These are phyloP conservation scores for Lodderomyces beijingensis DNA, from an alignment of 1,139 yeast genomes.

Conservation along the genomic window DNA sequence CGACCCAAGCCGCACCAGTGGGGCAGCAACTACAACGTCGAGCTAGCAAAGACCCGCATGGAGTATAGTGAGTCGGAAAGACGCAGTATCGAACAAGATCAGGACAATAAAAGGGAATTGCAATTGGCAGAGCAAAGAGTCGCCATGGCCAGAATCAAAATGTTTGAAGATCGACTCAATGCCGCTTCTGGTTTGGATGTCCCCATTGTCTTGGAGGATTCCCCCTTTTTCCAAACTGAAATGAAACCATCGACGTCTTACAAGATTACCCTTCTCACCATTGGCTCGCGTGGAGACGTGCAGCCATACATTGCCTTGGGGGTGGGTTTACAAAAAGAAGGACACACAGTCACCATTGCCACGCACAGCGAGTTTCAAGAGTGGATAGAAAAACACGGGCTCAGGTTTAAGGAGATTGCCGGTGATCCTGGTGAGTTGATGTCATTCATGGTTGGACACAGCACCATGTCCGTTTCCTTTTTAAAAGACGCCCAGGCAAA, in stretches of 20 bases:
- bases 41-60: conserved; percentile 15
- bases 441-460: conserved; percentile 90
- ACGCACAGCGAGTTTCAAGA: conserved; percentile 77
- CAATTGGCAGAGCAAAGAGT: conserved; percentile 23
- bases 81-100: conserved; percentile 3
- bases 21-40: conserved; percentile 22
- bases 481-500: conserved; percentile 76
- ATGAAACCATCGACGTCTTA: conserved; percentile 50
- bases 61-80: conserved; percentile 12
- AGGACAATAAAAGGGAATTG: conserved; percentile 4
- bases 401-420: conserved; percentile 71
- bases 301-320: conserved; percentile 94
- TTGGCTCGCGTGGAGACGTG: conserved; percentile 94
- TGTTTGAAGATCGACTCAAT: conserved; percentile 60
- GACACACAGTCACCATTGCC: conserved; percentile 79
- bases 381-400: conserved; percentile 67
- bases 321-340: conserved; percentile 70
- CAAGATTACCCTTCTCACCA: conserved; percentile 71
- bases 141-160: conserved; percentile 50
- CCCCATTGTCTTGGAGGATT: conserved; percentile 64
- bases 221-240: conserved; percentile 51
- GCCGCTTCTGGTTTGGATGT: conserved; percentile 59
- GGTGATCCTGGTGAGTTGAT: conserved; percentile 92
- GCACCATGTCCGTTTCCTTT: conserved; percentile 78
- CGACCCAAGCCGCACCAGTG: conserved; percentile 26